These are phyloP conservation scores for cucumber (Cucumis sativus) DNA, from an alignment of 306 rosid genomes.

Conservation along the genomic window Cucumber_9930_V3 NC_026658.2:16933501-16934000, in stretches of 20 bases:
- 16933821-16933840: not conserved
- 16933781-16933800: not conserved
- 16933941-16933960: not conserved
- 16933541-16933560: conserved; percentile 10
- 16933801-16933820: not conserved
- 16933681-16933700: conserved; percentile 90
- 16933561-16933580: conserved; percentile 7
- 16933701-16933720: conserved; percentile 86
- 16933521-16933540: conserved; percentile 45
- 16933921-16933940: not conserved
- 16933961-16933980: not conserved
- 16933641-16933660: conserved; percentile 89
- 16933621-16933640: conserved; percentile 92
- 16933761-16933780: not conserved
- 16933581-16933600: conserved; percentile 32
- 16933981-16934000: not conserved
- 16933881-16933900: not conserved
- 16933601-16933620: conserved; percentile 68
- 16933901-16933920: not conserved
- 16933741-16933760: not conserved
- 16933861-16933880: not conserved
- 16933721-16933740: not conserved
- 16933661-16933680: conserved; percentile 94
- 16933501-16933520: conserved; percentile 78
- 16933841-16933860: not conserved